These are phyloP conservation scores for Lathyrus tuberosus DNA, from an alignment of 306 rosid species.

Conservation along the genomic window DNA sequence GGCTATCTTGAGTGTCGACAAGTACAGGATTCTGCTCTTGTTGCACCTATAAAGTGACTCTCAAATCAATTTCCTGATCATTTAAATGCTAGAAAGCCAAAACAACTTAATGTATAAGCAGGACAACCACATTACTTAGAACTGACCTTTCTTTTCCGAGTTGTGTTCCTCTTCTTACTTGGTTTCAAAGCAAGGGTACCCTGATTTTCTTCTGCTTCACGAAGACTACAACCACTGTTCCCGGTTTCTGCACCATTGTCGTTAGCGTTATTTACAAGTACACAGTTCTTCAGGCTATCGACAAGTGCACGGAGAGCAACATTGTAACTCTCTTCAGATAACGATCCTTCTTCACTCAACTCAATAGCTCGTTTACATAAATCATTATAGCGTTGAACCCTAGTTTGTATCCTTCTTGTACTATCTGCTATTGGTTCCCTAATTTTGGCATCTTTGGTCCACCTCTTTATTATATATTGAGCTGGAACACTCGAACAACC, in stretches of 20 bases:
- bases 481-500: conserved; percentile 82
- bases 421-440: conserved; percentile 55
- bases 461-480: conserved; percentile 76
- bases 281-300: conserved; percentile 84
- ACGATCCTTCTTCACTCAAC: conserved; percentile 93
- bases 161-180: conserved; percentile 67
- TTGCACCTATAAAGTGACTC: conserved; percentile 58
- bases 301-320: conserved; percentile 67
- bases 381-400: conserved; percentile 82
- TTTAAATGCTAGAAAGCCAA: conserved; percentile 33
- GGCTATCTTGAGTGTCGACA: conserved; percentile 68
- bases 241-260: conserved; percentile 57
- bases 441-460: conserved; percentile 88
- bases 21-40: conserved; percentile 61
- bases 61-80: conserved; percentile 30
- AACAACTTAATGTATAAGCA: conserved; percentile 15
- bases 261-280: conserved; percentile 69
- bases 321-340: conserved; percentile 73
- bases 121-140: conserved; percentile 38
- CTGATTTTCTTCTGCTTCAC: conserved; percentile 69
- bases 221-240: conserved; percentile 52
- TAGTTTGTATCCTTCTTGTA: conserved; percentile 54
- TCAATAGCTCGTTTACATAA: conserved; percentile 78
- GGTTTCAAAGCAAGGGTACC: conserved; percentile 58
- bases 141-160: conserved; percentile 83